Conservation (phyloP, 805 yeast genomes). For the Candida succiphila region DNA sequence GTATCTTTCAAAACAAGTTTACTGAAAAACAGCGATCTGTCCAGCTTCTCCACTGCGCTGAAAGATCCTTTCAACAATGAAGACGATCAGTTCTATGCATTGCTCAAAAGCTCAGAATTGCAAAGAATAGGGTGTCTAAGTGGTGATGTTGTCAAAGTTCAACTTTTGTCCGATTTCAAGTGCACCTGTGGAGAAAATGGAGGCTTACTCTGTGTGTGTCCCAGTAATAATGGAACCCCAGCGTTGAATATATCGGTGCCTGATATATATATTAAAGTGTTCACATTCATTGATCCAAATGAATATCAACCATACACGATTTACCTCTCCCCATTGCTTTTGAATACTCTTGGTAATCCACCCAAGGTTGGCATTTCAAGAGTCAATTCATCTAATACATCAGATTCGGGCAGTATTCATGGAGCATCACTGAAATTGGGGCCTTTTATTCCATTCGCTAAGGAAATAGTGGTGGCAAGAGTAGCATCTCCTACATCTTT, state of each 20-base stretch:
- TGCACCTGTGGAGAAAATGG: slow-evolving; percentile 10
- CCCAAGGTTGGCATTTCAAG: slow-evolving; percentile 2
- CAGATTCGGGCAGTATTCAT: slow-evolving; percentile 11
- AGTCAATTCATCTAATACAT: background rate
- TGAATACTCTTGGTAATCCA: slow-evolving; percentile 36
- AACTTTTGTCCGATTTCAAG: slow-evolving; percentile 1
- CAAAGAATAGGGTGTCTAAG: slow-evolving; percentile 51
- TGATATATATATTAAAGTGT: slow-evolving; percentile 28
- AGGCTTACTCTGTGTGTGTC: slow-evolving; percentile 11
- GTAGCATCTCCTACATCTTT: slow-evolving; percentile 62
- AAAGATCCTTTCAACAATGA: slow-evolving; percentile 17
- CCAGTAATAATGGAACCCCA: slow-evolving; percentile 1
- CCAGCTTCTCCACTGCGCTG: slow-evolving; percentile 1
- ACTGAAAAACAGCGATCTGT: slow-evolving; percentile 5
- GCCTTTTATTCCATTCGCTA: slow-evolving; percentile 36
- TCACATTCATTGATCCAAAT: slow-evolving; percentile 60
- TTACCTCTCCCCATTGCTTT: slow-evolving; percentile 55
- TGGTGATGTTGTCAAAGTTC: slow-evolving; percentile 50
- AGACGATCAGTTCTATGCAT: slow-evolving; percentile 37
- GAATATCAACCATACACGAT: slow-evolving; percentile 27
- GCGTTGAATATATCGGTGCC: background rate
- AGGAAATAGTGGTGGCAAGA: slow-evolving; percentile 54
- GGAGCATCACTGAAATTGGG: slow-evolving; percentile 11
- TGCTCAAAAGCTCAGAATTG: slow-evolving; percentile 39
- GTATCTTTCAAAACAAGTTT: slow-evolving; percentile 5